Evolutionary conservation across 306 rosid species (phyloP), one percentile per base, ranked within the genome.

Genomic region (Lathyrus sativus): DNA sequence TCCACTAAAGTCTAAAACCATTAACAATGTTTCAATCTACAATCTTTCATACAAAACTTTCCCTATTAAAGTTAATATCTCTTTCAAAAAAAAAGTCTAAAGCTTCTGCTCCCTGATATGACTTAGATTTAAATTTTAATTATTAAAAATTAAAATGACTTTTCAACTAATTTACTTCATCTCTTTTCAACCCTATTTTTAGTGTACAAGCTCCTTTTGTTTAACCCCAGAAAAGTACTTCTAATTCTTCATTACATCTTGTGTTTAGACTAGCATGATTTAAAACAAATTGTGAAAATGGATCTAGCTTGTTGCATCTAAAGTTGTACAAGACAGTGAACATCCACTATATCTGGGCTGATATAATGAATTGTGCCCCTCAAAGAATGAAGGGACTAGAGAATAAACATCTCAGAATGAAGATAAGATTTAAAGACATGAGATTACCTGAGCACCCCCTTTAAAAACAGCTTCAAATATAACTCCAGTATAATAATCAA

Each of bases 401-500:
- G 54, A 45, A 43, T 26, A 28, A 31, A 35, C 67, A 33, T 22
- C 35, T 63, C 50, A 79, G 38, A 57, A 63, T 28, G 28, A 18
- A 55, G 37, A 66, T 58, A 33, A 67, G 38, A 66, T 11, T 59
- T 59, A 17, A 76, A 26, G 33, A 66, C 38, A 28, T 10, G 12
- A 65, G 41, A 74, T 79, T 84, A 93, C 97, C 96, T 88, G 96
- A 5, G 87, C 14, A 48, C 91, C 96, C 0, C 97, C 98, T 80
- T 84, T 90, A 67, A 93, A 86, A 72, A 81, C 90, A 70, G 97
- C 98, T 88, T 93, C 98, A 73, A 63, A 93, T 79, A 93, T 87
- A 42, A 93, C 92, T 49, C 99, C 99, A 7, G 96, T 93, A 69
- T 93, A 93, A 76, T 93, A 93, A 84, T 93, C 97, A 29, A 93